phyloP scores from a whole-genome alignment of 352 stramenopile species.

The Globisporangium uncinulatum region DNA sequence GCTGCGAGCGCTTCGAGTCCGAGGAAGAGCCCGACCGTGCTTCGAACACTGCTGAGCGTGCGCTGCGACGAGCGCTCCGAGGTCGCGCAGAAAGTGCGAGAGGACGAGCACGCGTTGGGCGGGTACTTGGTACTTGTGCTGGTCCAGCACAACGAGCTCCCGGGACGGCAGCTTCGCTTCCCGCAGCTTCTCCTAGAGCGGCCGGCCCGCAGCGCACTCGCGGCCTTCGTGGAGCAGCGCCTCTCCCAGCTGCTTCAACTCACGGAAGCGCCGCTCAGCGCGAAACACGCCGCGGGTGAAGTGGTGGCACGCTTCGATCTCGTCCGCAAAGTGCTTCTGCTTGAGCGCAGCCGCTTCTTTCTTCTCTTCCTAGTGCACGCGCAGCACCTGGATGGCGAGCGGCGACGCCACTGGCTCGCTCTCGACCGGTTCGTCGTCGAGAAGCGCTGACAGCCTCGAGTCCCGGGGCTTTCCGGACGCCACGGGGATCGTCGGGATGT shows the following conservation, averaged over 20 bases:
- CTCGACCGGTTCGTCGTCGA: background rate
- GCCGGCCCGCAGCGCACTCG: slow-evolving; percentile 33
- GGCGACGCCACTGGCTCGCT: slow-evolving; percentile 8
- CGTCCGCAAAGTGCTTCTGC: slow-evolving; percentile 66
- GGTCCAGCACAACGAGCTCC: slow-evolving; percentile 48
- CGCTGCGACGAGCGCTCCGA: slow-evolving; percentile 34
- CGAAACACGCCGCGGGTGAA: slow-evolving; percentile 48
- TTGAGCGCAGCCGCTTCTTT: slow-evolving; percentile 28
- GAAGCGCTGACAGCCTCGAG: background rate
- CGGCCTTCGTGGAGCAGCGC: slow-evolving; percentile 51
- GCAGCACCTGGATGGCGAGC: slow-evolving; percentile 49
- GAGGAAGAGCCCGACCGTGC: slow-evolving; percentile 57
- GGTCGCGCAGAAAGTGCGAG: slow-evolving; percentile 54
- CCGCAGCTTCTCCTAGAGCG: slow-evolving; percentile 48
- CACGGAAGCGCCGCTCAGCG: slow-evolving; percentile 47
- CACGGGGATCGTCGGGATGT: slow-evolving; percentile 13
- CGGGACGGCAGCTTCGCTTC: slow-evolving; percentile 40
- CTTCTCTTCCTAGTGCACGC: slow-evolving; percentile 55
- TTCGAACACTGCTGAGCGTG: slow-evolving; percentile 31
- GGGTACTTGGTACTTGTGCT: slow-evolving; percentile 59
- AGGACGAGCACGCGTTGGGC: slow-evolving; percentile 51
- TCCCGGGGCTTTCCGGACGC: background rate
- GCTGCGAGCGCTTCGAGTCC: slow-evolving; percentile 38
- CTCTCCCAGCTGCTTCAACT: slow-evolving; percentile 67
- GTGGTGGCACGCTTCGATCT: slow-evolving; percentile 68